phyloP scores from a whole-genome alignment of 1,284 basidiomycete species.

The Tylopilus orsonianus region DNA sequence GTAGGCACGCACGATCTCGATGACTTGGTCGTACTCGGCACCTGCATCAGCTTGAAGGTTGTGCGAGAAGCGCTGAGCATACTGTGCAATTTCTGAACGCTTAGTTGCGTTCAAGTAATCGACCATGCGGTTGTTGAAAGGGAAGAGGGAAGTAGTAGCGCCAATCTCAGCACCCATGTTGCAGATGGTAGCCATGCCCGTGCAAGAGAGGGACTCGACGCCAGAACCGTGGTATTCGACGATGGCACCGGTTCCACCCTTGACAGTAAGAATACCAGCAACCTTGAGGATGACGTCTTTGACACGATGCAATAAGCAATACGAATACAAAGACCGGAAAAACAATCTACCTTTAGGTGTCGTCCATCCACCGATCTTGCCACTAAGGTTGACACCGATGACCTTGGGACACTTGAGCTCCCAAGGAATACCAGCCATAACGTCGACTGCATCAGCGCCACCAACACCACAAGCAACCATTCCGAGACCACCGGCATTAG shows the following conservation, averaged over 20 bases:
- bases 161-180: slow-evolving; percentile 99
- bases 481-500: slow-evolving; percentile 98
- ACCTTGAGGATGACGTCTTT: slow-evolving; percentile 96
- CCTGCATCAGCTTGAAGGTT: slow-evolving; percentile 90
- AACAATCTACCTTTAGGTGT: slow-evolving; percentile 80
- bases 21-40: slow-evolving; percentile 92
- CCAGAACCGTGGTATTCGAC: slow-evolving; percentile 94
- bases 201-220: slow-evolving; percentile 95
- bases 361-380: slow-evolving; percentile 96
- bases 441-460: slow-evolving; percentile 98
- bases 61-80: slow-evolving; percentile 88
- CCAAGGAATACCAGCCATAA: slow-evolving; percentile 98
- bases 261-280: slow-evolving; percentile 95
- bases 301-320: slow-evolving; percentile 9
- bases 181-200: slow-evolving; percentile 99
- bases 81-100: slow-evolving; percentile 85
- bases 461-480: slow-evolving; percentile 99
- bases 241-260: slow-evolving; percentile 96
- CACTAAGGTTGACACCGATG: slow-evolving; percentile 96
- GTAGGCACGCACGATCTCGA: slow-evolving; percentile 77
- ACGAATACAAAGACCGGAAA: not conserved
- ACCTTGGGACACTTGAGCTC: slow-evolving; percentile 99
- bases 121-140: slow-evolving; percentile 94
- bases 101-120: slow-evolving; percentile 94
- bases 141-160: slow-evolving; percentile 98